Evolutionary conservation across 2,329 filamentous ascomycete species (phyloP), one percentile per base, ranked within the genome.

Genomic region (Mycosphaerelloides madeirae): DNA sequence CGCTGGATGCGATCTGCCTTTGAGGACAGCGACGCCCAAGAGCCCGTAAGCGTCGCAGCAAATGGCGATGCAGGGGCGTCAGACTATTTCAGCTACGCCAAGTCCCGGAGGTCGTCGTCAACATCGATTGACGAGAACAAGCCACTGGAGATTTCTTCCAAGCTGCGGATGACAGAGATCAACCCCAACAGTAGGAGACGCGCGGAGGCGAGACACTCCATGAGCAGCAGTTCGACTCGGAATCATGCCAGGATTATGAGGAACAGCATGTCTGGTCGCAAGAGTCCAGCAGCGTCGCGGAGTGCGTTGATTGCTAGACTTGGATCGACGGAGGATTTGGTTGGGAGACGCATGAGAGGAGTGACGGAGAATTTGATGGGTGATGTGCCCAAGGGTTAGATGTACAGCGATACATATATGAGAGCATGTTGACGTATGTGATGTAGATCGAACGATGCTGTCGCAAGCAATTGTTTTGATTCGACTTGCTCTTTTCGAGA

Each of bases 1-100:
- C 70, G 75, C 13, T 97, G 91, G 91, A 89, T 96, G 55, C 76
- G 83, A 36, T 82, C 89, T 20, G 76, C 89, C 0, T 91, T 95
- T 68, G 43, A 72, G 66, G 29, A 79, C 55, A 12, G 63, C 60
- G 48, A 68, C 72, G 67, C 62, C 46, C 57, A 61, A 47, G 33
- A 60, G 57, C 52, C 49, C 3, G 38, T 22, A 6, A 44, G 36
- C 11, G 46, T 48, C 9, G 49, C 46, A 29, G 50, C 45, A 29
- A 54, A 41, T 31, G 38, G 43, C 16, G 38, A 50, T 19, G 40
- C 51, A 12, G 50, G 45, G 22, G 48, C 43, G 1, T 47, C 41
- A 7, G 56, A 59, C 41, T 60, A 58, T 48, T 62, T 51, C 31
- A 53, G 44, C 35, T 50, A 49, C 14, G 19, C 34, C 46, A 41